Evolutionary conservation across 805 yeast genomes (phyloP), one percentile per base, ranked within the genome.

Genomic region (Nakazawaea holstii): DNA sequence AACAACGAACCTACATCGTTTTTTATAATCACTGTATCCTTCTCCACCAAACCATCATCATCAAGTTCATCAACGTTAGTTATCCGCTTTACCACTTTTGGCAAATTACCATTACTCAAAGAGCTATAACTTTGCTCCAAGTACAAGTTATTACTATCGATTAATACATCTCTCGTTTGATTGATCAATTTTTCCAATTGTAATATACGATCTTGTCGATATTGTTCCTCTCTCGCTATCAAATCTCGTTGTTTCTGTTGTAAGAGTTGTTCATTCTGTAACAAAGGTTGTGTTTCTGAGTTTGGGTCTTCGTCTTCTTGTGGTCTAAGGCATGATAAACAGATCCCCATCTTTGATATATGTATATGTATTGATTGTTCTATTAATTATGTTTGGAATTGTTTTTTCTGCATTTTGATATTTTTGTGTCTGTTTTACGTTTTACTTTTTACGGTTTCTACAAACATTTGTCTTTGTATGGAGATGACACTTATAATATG

Each of bases 311-410:
- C 60, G 4, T 48, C 46, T 8, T 44, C 48, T 2, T 49, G 26
- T 5, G 55, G 52, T 30, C 57, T 46, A 28, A 66, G 38, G 47
- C 70, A 66, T 4, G 69, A 65, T 5, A 65, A 52, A 44, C 68
- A 64, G 15, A 55, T 30, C 15, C 70, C 70, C 70, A 66, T 66
- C 45, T 27, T 20, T 14, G 10, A 11, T 26, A 5, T 11, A 15
- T 4, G 7, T 35, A 8, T 35, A 4, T 35, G 15, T 9, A 14
- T 39, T n/a, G n/a, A n/a, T 4, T 10, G 33, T 39, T 27, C 2
- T 11, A 27, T 28, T n/a, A 26, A n/a, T 9, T 14, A 17, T 27
- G 26, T n/a, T 27, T 14, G 15, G 15, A 14, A 13, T 15, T 39
- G 15, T n/a, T 27, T 39, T 27, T 10, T 26, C 32, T 15, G 24